phyloP scores from a whole-genome alignment of 208 protist species.

The Acanthamoeba lugdunensis region DNA sequence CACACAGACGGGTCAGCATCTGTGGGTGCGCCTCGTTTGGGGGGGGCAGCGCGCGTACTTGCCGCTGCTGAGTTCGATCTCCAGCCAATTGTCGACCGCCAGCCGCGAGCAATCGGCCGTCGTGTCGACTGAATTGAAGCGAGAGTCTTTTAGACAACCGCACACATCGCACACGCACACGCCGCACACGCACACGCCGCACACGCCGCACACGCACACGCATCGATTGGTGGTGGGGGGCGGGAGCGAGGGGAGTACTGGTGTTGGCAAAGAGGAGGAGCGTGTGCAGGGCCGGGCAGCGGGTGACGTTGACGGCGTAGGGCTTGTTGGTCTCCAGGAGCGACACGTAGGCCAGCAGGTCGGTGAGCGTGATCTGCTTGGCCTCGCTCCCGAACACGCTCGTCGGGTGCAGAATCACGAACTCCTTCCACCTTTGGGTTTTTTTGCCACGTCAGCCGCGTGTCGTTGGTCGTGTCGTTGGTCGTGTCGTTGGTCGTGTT shows the following conservation, averaged over 20 bases:
- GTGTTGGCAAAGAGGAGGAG: constrained; percentile 75
- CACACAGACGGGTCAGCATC: neutral
- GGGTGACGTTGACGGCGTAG: constrained; percentile 72
- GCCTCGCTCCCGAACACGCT: constrained; percentile 67
- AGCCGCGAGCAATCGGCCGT: constrained; percentile 58
- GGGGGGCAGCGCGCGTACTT: neutral
- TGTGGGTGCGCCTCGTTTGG: neutral
- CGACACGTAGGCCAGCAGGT: constrained; percentile 72
- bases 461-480: too few species aligned
- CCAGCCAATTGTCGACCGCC: constrained; percentile 76
- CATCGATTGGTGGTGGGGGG: neutral
- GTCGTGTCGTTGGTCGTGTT: too few species aligned
- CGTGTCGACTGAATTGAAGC: constrained; percentile 59
- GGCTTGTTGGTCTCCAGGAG: constrained; percentile 81
- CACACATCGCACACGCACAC: neutral
- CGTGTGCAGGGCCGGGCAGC: constrained; percentile 72
- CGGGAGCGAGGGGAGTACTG: constrained; percentile 7
- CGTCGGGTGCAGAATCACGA: constrained; percentile 74
- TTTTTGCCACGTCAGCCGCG: too few species aligned
- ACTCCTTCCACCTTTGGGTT: constrained; percentile 46
- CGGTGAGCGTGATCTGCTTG: neutral
- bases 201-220: too few species aligned
- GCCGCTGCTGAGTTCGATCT: constrained; percentile 30
- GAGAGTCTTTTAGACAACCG: neutral
- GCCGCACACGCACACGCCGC: too few species aligned